A percentile compares a stretch with the other conserved stretches of the same genome.
Conservation (phyloP, 306 rosid species). For the Citrullus amarus region DNA sequence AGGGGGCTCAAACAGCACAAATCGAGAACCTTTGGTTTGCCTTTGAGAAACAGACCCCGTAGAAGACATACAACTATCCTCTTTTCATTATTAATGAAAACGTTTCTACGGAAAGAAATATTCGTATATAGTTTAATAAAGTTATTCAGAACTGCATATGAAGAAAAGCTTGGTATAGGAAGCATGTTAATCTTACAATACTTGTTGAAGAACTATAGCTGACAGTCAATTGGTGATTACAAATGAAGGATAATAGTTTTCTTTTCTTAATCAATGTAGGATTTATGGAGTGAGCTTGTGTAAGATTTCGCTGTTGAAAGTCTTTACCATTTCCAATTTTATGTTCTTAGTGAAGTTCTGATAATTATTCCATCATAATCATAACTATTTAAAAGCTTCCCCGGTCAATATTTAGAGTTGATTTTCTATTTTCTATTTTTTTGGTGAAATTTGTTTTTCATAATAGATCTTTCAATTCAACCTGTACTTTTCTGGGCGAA, state of each 20-base stretch:
- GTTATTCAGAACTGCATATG: not conserved
- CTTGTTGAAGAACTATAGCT: not conserved
- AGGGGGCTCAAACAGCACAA: not conserved
- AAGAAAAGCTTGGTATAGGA: not conserved
- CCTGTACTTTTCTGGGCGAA: slow-evolving; percentile 40
- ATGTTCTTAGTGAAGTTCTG: slow-evolving; percentile 11
- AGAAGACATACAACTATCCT: not conserved
- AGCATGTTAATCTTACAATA: not conserved
- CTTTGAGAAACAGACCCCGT: not conserved
- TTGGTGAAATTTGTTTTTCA: slow-evolving; percentile 36
- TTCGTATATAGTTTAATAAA: not conserved
- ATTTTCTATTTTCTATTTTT: slow-evolving; percentile 18
- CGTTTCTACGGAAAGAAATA: not conserved
- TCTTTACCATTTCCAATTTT: not conserved
- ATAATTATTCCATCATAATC: slow-evolving; percentile 15
- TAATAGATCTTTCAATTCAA: slow-evolving; percentile 50
- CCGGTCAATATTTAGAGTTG: slow-evolving; percentile 17
- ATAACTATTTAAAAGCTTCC: slow-evolving; percentile 14
- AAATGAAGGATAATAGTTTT: not conserved
- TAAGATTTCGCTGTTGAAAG: slow-evolving; percentile 1
- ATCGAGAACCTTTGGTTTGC: not conserved
- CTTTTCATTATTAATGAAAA: not conserved
- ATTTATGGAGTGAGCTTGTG: not conserved
- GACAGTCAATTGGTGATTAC: not conserved
- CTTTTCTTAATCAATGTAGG: not conserved